These are phyloP conservation scores for Chrysanthemum makinoi DNA, from an alignment of 129 eudicot species.

Conservation along the genomic window DNA sequence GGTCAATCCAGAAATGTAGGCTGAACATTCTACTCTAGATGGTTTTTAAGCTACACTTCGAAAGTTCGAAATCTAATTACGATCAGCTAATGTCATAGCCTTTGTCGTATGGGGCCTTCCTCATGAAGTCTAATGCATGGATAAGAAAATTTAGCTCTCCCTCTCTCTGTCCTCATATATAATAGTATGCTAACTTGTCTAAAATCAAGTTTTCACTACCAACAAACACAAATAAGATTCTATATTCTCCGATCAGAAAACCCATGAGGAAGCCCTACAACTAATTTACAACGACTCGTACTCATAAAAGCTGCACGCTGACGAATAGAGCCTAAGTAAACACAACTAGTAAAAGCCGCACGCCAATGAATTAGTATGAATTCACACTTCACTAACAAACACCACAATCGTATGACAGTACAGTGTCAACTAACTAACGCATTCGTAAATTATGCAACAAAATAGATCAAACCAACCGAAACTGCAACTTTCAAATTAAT, in stretches of 20 bases:
- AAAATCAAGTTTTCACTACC: neutral
- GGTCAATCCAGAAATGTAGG: neutral
- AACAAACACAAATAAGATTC: neutral
- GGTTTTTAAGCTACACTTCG: too few species aligned
- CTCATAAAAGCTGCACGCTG: too few species aligned
- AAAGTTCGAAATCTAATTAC: neutral
- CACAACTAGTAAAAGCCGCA: too few species aligned
- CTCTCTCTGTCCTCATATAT: neutral
- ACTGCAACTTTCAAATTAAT: too few species aligned
- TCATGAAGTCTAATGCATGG: neutral
- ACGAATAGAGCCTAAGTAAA: too few species aligned
- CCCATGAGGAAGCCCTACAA: neutral
- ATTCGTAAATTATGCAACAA: too few species aligned
- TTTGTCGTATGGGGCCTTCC: neutral
- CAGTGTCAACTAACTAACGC: neutral
- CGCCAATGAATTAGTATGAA: neutral
- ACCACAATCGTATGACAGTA: neutral
- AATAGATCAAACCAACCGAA: too few species aligned
- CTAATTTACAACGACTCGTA: neutral
- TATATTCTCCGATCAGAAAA: neutral
- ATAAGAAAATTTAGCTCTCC: neutral
- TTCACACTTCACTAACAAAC: constrained; percentile 14
- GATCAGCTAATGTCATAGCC: neutral
- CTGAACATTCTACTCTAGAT: neutral
- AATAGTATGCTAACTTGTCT: neutral